Evolutionary conservation across 176 grass and related monocot species (phyloP).

Genomic region (Coix lacrymajobi): DNA sequence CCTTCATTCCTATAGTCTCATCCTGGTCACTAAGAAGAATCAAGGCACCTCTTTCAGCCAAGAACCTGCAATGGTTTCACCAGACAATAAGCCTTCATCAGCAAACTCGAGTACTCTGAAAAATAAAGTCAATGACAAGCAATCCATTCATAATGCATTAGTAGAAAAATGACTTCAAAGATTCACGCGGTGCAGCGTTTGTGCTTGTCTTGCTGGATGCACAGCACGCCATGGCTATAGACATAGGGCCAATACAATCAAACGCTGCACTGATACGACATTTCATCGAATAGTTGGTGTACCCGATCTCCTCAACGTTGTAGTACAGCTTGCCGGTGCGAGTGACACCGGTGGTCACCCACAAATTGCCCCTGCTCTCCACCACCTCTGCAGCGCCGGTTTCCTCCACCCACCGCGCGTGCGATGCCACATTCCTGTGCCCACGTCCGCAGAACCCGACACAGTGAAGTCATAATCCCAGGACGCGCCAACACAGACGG

Average conservation of each 20-base stretch:
- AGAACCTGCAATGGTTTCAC: constrained; percentile 47
- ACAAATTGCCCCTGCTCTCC: constrained; percentile 76
- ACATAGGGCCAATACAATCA: background rate
- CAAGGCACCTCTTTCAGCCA: no score
- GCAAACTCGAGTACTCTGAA: background rate
- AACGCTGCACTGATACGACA: background rate
- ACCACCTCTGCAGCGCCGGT: constrained; percentile 56
- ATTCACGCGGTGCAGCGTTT: background rate
- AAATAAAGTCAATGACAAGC: background rate
- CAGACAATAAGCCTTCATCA: background rate
- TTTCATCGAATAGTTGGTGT: constrained; percentile 31
- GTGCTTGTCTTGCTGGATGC: background rate
- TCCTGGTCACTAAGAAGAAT: constrained; percentile 44
- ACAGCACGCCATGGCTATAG: background rate
- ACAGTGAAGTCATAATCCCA: no score
- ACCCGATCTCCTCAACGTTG: constrained; percentile 82
- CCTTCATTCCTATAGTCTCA: constrained; percentile 25
- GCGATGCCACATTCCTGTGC: constrained; percentile 56
- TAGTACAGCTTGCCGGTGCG: constrained; percentile 57
- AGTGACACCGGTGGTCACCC: constrained; percentile 61
- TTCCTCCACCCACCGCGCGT: constrained; percentile 63
- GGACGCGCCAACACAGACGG: no score
- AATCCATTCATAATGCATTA: background rate
- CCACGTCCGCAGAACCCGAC: background rate
- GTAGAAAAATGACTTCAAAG: background rate